Evolutionary conservation across 1,139 yeast species (phyloP).

Genomic region (Groenewaldozyma auringiensis): DNA sequence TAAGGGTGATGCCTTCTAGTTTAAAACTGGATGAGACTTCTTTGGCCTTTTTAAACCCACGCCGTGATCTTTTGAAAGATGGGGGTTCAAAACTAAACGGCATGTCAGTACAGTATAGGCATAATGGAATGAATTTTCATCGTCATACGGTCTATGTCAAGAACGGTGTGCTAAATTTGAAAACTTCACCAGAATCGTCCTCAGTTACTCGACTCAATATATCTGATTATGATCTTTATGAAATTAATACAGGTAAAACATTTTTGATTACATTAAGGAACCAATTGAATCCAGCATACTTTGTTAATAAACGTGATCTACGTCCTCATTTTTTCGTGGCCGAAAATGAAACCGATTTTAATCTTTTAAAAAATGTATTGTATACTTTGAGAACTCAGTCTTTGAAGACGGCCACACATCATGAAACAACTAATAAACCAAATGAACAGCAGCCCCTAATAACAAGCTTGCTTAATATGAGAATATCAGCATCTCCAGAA

Average conservation of each 20-base stretch:
- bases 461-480: not conserved
- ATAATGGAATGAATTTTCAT: constrained; percentile 4
- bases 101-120: constrained; percentile 12
- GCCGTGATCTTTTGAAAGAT: constrained; percentile 26
- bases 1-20: constrained; percentile 22
- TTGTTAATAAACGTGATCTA: constrained; percentile 20
- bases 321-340: constrained; percentile 22
- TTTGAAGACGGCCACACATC: not conserved
- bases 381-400: constrained; percentile 24
- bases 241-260: constrained; percentile 19
- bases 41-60: constrained; percentile 28
- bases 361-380: constrained; percentile 24
- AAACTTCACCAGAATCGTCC: constrained; percentile 10
- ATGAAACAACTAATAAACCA: too few relatives aligned
- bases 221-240: constrained; percentile 22
- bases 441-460: not conserved
- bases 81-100: constrained; percentile 14
- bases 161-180: constrained; percentile 4
- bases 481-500: not conserved
- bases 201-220: constrained; percentile 12
- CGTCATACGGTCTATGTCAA: constrained; percentile 4
- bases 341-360: constrained; percentile 22
- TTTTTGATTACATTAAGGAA: constrained; percentile 24
- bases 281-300: constrained; percentile 23
- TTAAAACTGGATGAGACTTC: constrained; percentile 23